Evolutionary conservation across 1,284 basidiomycete species (phyloP).

Genomic region (Leccinum solheimii): DNA sequence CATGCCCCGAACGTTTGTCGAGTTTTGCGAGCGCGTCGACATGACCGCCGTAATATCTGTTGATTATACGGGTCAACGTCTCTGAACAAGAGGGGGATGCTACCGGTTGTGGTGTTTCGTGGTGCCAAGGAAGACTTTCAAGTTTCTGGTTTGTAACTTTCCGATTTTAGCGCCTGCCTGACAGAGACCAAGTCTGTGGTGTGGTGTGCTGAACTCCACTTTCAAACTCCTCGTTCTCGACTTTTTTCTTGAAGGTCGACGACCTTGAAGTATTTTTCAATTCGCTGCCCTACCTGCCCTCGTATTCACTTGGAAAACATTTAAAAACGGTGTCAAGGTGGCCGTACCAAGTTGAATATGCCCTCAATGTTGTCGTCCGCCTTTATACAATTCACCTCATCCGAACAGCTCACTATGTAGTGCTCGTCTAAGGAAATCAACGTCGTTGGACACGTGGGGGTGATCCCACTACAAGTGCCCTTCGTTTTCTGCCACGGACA

Average conservation of each 20-base stretch:
- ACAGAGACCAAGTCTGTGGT: too few species aligned
- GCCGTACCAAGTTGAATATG: background rate
- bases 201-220: too few species aligned
- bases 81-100: background rate
- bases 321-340: background rate
- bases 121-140: background rate
- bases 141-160: background rate
- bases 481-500: background rate
- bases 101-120: background rate
- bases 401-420: background rate
- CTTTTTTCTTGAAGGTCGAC: background rate
- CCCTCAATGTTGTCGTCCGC: background rate
- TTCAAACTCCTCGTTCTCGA: background rate
- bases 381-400: background rate
- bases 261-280: background rate
- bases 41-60: background rate
- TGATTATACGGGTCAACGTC: background rate
- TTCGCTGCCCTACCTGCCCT: background rate
- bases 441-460: background rate
- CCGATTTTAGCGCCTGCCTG: background rate
- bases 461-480: background rate
- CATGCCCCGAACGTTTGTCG: background rate
- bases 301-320: background rate
- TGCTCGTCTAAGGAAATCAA: background rate
- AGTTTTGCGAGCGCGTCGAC: background rate